Evolutionary conservation across 2,329 filamentous ascomycete species (phyloP), one percentile per base, ranked within the genome.

Genomic region (Apiospora arundinis): DNA sequence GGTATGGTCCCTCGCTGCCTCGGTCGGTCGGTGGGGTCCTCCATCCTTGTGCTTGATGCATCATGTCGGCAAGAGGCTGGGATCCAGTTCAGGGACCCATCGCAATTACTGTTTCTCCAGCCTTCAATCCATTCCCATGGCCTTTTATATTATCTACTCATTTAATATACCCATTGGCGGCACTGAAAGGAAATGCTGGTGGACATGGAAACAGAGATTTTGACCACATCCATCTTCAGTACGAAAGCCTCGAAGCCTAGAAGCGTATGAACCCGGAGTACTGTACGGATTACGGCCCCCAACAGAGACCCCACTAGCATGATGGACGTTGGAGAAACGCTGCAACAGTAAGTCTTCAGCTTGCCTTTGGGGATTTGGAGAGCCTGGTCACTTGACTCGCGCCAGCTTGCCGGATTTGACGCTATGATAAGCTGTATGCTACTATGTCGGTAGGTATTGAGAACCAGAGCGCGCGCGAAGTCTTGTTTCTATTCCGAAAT

Each of bases 31-130:
- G 52, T 21, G 52, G 52, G 28, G 52, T 21, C 52, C 52, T 60
- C 48, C 48, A 23, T 56, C 49, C 49, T 52, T 28, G 18, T 32
- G 32, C 56, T 21, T 63, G 28, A 63, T 63, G 56, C 56, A 40
- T 40, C 56, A 63, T 63, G 56, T 63, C 56, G 56, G 56, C 56
- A 63, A 63, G 56, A 63, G 56, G 56, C 56, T 63, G 56, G 56
- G 56, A n/a, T 63, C 56, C 56, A 63, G 32, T 40, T 63, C 56
- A 40, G 56, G 56, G 56, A 63, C 32, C 56, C 56, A 63, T 37
- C 21, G 56, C 56, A 63, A 63, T 63, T 63, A 37, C 56, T 63
- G n/a, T 23, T 40, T 40, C 56, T 63, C 56, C 56, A 63, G 56
- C 56, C 56, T 40, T 63, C 56, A 40, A 32, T 40, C 56, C 56